Evolutionary conservation across 169 alveolate genomes (phyloP), one percentile per base, ranked within the genome.

Genomic region (Eimeria falciformis): DNA sequence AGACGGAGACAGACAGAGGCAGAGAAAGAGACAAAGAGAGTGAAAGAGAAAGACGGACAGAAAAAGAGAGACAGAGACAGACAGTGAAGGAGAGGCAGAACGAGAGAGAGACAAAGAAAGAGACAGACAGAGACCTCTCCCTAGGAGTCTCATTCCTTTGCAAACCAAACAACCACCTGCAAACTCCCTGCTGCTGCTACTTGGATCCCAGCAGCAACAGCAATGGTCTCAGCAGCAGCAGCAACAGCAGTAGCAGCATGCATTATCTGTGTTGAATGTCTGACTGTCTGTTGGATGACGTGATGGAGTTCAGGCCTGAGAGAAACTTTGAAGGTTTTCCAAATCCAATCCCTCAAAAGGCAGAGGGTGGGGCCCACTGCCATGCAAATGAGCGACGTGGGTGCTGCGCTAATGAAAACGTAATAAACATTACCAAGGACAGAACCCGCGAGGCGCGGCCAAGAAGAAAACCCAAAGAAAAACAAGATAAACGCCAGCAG

Each of bases 391-490:
- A 62, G 3, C 5, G 81, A 0, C 14, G 50, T 17, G 5, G 91
- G 79, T 1, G 91, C 79, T 0, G 66, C 91, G 53, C 40, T 29
- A 14, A 56, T 27, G 45, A 58, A 62, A 12, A 83, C 33, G 25
- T 40, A 33, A 46, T 55, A 83, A 2, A 43, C 53, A 25, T 66
- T 40, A 25, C 91, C 91, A 25, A 83, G 29, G 18, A 83, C 66
- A 1, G 65, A 27, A 5, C 91, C 78, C 27, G 91, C 91, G 23
- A 83, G 43, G 18, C 66, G 68, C 7, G 91, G 91, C 91, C 91
- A 83, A 27, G 79, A 55, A 14, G 91, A 83, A 21, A 83, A 83
- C 25, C 71, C 79, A 37, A 83, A 83, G 40, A 83, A 46, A 58
- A 83, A 83, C 46, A 83, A 43, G 46, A 83, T 23, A 62, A 78